Conservation (phyloP, 2,329 filamentous ascomycete genomes). For the Teratosphaeria zuluensis region DNA sequence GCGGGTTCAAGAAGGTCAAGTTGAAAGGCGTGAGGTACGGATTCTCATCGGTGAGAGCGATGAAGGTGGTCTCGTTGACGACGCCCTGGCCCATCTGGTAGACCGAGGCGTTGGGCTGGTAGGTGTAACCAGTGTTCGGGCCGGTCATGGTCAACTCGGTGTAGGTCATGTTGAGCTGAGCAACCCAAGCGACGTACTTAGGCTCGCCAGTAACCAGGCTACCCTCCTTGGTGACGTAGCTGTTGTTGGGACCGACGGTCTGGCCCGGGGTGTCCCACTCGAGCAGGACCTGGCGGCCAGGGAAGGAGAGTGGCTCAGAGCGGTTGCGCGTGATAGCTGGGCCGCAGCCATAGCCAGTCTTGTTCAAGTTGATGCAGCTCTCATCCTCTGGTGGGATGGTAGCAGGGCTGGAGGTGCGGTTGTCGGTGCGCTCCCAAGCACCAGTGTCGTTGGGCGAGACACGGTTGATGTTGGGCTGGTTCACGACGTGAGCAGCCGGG, state of each 20-base stretch:
- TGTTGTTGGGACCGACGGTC: conserved; percentile 69
- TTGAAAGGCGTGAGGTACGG: conserved; percentile 68
- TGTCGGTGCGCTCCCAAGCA: conserved; percentile 55
- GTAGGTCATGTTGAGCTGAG: conserved; percentile 53
- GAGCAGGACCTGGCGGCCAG: conserved; percentile 62
- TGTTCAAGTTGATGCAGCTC: conserved; percentile 49
- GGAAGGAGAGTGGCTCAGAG: conserved; percentile 60
- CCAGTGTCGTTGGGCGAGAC: conserved; percentile 53
- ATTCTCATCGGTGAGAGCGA: conserved; percentile 63
- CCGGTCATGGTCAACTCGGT: conserved; percentile 55
- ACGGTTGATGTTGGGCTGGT: conserved; percentile 66
- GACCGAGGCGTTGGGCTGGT: conserved; percentile 61
- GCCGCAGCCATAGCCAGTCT: conserved; percentile 47
- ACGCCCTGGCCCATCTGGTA: conserved; percentile 55
- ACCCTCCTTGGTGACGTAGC: conserved; percentile 56
- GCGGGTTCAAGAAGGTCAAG: conserved; percentile 44
- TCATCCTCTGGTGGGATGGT: conserved; percentile 38
- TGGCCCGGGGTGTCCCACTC: conserved; percentile 63
- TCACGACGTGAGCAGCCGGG: conserved; percentile 59
- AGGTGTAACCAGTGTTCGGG: conserved; percentile 52
- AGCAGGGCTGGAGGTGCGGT: conserved; percentile 47
- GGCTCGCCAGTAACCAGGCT: conserved; percentile 43
- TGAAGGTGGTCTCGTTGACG: conserved; percentile 70
- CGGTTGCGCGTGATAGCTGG: conserved; percentile 61
- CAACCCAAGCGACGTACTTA: conserved; percentile 64